Percentiles rank a stretch among this genome's conserved stretches.
Conservation (phyloP, 345 rosid species). For the Anacardium occidentale region DNA sequence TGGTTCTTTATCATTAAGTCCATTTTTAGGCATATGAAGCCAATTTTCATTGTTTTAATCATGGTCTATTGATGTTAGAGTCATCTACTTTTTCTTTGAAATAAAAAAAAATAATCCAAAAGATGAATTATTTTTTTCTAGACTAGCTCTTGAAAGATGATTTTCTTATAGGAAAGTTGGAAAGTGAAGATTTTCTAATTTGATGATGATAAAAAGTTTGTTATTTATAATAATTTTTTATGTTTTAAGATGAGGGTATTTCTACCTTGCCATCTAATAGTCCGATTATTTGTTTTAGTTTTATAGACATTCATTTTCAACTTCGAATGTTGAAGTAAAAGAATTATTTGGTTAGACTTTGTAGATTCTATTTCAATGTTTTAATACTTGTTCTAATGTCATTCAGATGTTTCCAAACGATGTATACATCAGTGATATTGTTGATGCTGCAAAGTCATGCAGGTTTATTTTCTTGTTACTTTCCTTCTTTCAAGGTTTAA, state of each 20-base stretch:
- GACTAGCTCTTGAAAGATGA: background rate
- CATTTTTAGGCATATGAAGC: too few species aligned
- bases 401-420: conserved; percentile 84
- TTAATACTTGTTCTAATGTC: conserved; percentile 13
- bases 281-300: background rate
- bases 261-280: background rate
- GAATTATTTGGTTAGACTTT: background rate
- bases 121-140: background rate
- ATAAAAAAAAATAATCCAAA: background rate
- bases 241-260: background rate
- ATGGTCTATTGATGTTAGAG: too few species aligned
- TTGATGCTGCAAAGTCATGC: conserved; percentile 69
- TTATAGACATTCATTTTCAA: background rate
- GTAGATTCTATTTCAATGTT: background rate
- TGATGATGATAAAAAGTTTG: background rate
- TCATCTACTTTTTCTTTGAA: too few species aligned
- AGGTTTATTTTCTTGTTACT: conserved; percentile 45
- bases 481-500: conserved; percentile 14
- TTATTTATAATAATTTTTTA: too few species aligned
- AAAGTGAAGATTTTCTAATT: background rate
- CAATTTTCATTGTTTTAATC: too few species aligned
- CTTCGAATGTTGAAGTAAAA: background rate
- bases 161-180: background rate
- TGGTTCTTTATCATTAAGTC: too few species aligned
- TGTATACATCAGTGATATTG: conserved; percentile 58